phyloP scores from a whole-genome alignment of 2,329 filamentous ascomycete genomes.

The Leptodontidium sp. region DNA sequence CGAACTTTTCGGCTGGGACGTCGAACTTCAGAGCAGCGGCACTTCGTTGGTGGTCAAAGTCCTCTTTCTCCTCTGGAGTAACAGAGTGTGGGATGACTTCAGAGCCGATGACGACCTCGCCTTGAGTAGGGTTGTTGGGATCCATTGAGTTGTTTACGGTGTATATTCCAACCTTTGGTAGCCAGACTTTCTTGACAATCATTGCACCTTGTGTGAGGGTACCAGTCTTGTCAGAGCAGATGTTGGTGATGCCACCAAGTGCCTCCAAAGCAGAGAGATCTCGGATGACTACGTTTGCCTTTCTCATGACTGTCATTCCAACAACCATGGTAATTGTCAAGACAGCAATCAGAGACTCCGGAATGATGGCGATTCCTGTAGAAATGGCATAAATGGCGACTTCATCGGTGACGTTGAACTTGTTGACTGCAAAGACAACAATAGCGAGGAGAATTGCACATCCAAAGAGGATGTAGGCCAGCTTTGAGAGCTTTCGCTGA shows the following conservation, averaged over 20 bases:
- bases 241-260: constrained; percentile 74
- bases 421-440: constrained; percentile 51
- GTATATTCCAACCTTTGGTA: constrained; percentile 60
- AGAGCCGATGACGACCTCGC: constrained; percentile 51
- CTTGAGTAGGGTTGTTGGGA: constrained; percentile 63
- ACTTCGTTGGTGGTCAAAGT: constrained; percentile 67
- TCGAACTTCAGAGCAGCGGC: constrained; percentile 68
- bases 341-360: constrained; percentile 62
- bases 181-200: constrained; percentile 66
- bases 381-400: constrained; percentile 46
- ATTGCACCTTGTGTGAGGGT: constrained; percentile 68
- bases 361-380: constrained; percentile 64
- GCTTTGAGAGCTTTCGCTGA: constrained; percentile 69
- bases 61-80: constrained; percentile 54
- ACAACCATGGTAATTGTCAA: constrained; percentile 63
- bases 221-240: constrained; percentile 83
- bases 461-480: constrained; percentile 70
- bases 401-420: constrained; percentile 56
- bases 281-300: constrained; percentile 56
- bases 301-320: constrained; percentile 55
- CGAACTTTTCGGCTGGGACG: constrained; percentile 59
- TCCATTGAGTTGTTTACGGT: constrained; percentile 60
- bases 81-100: constrained; percentile 32
- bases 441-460: constrained; percentile 56
- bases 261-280: constrained; percentile 66